These are phyloP conservation scores for Colletotrichum sojae DNA, from an alignment of 2,329 filamentous ascomycete species.

Conservation along the genomic window DNA sequence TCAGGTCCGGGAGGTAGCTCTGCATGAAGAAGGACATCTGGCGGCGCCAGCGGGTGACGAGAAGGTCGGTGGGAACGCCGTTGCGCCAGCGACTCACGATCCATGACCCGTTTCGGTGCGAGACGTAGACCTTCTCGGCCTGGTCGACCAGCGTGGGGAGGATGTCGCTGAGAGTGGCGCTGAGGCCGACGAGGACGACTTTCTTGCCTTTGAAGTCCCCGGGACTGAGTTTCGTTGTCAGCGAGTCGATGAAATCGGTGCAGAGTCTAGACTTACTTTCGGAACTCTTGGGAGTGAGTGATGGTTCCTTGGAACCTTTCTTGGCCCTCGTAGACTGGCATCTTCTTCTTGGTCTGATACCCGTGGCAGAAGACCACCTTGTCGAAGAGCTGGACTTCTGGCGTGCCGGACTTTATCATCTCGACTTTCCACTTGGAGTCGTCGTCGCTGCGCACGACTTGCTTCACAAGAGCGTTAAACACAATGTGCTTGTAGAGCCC, in stretches of 20 bases:
- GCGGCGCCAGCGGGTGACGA: slow-evolving; percentile 51
- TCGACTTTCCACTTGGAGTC: slow-evolving; percentile 52
- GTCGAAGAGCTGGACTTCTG: slow-evolving; percentile 50
- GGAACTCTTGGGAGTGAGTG: slow-evolving; percentile 56
- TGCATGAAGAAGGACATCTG: slow-evolving; percentile 50
- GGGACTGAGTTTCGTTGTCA: slow-evolving; percentile 40
- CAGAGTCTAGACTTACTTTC: slow-evolving; percentile 44
- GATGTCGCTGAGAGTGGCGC: slow-evolving; percentile 55
- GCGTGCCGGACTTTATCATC: slow-evolving; percentile 45
- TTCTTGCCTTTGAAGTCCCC: slow-evolving; percentile 56
- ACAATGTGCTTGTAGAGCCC: slow-evolving; percentile 52
- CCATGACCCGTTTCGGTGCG: slow-evolving; percentile 55
- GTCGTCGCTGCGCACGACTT: slow-evolving; percentile 46
- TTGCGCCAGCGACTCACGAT: slow-evolving; percentile 51
- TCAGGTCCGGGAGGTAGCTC: slow-evolving; percentile 23
- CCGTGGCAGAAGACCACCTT: slow-evolving; percentile 54
- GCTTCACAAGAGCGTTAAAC: slow-evolving; percentile 50
- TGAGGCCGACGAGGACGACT: slow-evolving; percentile 60
- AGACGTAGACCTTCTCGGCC: slow-evolving; percentile 57
- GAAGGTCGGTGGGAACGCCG: slow-evolving; percentile 53
- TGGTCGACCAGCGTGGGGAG: slow-evolving; percentile 51
- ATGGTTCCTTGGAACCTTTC: slow-evolving; percentile 55
- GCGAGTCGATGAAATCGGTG: neutral
- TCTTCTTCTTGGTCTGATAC: slow-evolving; percentile 51
- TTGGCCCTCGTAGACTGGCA: slow-evolving; percentile 53